A percentile compares a stretch with the other conserved stretches of the same genome.
Conservation (phyloP, 129 eudicot genomes). For the Kitagawia praeruptora region DNA sequence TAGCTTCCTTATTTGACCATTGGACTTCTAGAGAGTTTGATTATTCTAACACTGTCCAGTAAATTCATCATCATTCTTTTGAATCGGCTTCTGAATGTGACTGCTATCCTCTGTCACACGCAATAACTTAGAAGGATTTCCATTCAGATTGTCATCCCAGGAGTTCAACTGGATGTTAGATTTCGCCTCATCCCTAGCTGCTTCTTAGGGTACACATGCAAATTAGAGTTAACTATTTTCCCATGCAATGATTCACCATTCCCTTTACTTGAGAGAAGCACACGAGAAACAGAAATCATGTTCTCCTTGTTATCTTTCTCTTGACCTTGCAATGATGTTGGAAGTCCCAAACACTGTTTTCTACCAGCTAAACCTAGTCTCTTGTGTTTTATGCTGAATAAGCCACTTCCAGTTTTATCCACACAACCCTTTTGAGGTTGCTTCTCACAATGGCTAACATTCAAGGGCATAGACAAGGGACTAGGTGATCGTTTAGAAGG, state of each 20-base stretch:
- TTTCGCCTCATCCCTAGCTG: conserved; percentile 10
- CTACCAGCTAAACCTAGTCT: conserved; percentile 46
- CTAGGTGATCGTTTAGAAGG: neutral
- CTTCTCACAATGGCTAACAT: neutral
- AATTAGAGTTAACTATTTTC: conserved; percentile 7
- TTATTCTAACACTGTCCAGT: too few relatives aligned
- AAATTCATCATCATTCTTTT: conserved; percentile 6
- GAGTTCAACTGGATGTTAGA: conserved; percentile 12
- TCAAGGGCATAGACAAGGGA: conserved; percentile 8
- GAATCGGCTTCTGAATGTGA: conserved; percentile 8
- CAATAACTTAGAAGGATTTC: conserved; percentile 7
- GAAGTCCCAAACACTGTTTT: conserved; percentile 15
- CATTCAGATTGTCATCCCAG: conserved; percentile 1
- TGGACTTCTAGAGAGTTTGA: too few relatives aligned
- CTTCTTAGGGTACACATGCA: conserved; percentile 12
- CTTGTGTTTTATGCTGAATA: conserved; percentile 26
- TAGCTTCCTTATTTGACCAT: too few relatives aligned
- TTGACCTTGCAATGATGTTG: conserved; percentile 12
- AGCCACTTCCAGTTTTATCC: conserved; percentile 14
- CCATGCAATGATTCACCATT: conserved; percentile 9
- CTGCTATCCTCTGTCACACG: neutral
- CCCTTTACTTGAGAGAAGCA: neutral
- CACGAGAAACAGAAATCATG: conserved; percentile 10
- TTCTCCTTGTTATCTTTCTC: conserved; percentile 21
- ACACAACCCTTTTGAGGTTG: conserved; percentile 12